phyloP scores from a whole-genome alignment of 768 basidiomycete species.

The Leucosporidium yakuticum region DNA sequence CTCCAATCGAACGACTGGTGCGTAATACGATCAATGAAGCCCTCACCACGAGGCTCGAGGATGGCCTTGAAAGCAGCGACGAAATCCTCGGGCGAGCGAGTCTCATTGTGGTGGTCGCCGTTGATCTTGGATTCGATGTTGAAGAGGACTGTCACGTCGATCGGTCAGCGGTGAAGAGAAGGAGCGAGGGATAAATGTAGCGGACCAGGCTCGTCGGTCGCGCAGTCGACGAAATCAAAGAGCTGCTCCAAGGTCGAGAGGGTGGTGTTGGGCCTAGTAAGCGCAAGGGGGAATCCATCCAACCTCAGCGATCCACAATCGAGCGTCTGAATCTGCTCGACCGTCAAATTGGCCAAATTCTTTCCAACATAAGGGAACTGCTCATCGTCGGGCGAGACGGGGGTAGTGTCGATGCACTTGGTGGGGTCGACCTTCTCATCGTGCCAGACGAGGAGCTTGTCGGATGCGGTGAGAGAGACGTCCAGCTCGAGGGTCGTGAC shows the following conservation, averaged over 20 bases:
- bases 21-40: conserved; percentile 12
- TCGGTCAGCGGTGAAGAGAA: too few relatives aligned
- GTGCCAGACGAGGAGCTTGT: conserved; percentile 25
- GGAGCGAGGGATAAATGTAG: too few relatives aligned
- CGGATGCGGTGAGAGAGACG: conserved; percentile 19
- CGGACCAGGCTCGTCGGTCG: background rate
- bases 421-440: conserved; percentile 9
- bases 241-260: background rate
- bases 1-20: conserved; percentile 29
- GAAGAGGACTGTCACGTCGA: conserved; percentile 12
- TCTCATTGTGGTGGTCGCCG: conserved; percentile 9
- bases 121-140: conserved; percentile 29
- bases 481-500: conserved; percentile 26
- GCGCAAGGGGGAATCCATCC: background rate
- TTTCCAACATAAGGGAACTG: conserved; percentile 2
- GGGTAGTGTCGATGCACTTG: conserved; percentile 6
- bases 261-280: background rate
- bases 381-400: background rate
- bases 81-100: conserved; percentile 24
- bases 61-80: conserved; percentile 5
- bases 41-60: background rate
- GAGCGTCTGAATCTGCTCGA: conserved; percentile 31
- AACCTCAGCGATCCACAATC: conserved; percentile 16
- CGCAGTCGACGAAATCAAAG: conserved; percentile 12
- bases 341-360: conserved; percentile 29